phyloP scores from a whole-genome alignment of 108 stramenopile species.

The Pseudonitzschia delicatissima region DNA sequence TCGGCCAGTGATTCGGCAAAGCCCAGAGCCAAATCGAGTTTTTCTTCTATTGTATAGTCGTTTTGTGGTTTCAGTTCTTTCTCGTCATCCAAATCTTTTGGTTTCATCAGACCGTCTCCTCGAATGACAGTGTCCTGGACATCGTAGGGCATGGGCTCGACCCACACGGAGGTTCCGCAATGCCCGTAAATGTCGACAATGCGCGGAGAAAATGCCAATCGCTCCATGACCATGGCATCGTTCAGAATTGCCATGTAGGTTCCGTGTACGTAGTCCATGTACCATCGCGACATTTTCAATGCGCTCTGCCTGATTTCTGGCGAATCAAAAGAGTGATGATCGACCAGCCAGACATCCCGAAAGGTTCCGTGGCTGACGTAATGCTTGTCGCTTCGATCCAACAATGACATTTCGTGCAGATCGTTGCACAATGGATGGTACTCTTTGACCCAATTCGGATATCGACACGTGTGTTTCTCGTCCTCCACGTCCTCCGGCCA shows the following conservation, averaged over 20 bases:
- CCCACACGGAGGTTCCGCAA: slow-evolving; percentile 51
- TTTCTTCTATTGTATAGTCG: slow-evolving; percentile 49
- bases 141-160: slow-evolving; percentile 44
- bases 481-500: slow-evolving; percentile 5
- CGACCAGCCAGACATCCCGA: slow-evolving; percentile 53
- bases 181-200: slow-evolving; percentile 70
- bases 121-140: slow-evolving; percentile 44
- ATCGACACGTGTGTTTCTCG: not conserved
- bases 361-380: slow-evolving; percentile 58
- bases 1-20: slow-evolving; percentile 70
- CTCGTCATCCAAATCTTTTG: slow-evolving; percentile 16
- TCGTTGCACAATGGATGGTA: slow-evolving; percentile 56
- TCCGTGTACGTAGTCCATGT: slow-evolving; percentile 16
- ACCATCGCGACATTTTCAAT: slow-evolving; percentile 45
- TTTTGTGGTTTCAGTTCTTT: slow-evolving; percentile 49
- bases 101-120: slow-evolving; percentile 28
- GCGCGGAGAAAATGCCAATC: slow-evolving; percentile 49
- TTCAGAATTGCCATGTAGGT: slow-evolving; percentile 23
- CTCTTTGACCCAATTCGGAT: not conserved
- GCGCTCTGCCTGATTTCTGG: slow-evolving; percentile 26
- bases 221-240: slow-evolving; percentile 72
- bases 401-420: slow-evolving; percentile 50
- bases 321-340: not conserved
- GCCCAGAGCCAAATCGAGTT: slow-evolving; percentile 51
- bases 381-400: slow-evolving; percentile 17